Conservation (phyloP, 1,284 basidiomycete species). For the Ustilago curta region DNA sequence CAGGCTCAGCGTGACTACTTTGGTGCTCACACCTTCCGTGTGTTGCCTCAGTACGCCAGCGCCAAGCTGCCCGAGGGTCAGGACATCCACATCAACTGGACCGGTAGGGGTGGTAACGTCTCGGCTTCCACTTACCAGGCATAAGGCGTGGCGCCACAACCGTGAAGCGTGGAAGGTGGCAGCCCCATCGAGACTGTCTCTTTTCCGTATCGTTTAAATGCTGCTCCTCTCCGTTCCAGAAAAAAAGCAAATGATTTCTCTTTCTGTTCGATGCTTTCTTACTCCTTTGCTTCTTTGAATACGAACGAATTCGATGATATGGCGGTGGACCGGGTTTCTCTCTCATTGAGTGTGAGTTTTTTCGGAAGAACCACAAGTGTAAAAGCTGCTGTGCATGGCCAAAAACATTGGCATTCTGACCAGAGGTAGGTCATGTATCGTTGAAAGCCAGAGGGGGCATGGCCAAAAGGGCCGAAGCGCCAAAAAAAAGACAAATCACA, state of each 20-base stretch:
- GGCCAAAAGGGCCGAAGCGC: not conserved
- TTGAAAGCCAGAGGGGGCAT: not conserved
- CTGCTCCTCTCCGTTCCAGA: not conserved
- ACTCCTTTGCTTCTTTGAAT: conserved; percentile 3
- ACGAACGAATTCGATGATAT: conserved; percentile 7
- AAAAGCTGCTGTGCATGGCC: no score
- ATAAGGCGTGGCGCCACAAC: conserved; percentile 71
- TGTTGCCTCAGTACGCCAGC: conserved; percentile 64
- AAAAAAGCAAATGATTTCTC: not conserved
- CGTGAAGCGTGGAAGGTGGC: no score
- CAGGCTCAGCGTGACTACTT: conserved; percentile 83
- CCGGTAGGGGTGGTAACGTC: conserved; percentile 91
- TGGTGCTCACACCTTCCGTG: conserved; percentile 62
- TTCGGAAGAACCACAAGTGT: no score
- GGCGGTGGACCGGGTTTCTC: no score
- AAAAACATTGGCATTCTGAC: no score
- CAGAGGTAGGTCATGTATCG: no score
- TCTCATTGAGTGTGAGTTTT: conserved; percentile 4
- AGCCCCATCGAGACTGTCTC: not conserved
- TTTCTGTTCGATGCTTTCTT: not conserved
- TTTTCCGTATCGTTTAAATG: not conserved
- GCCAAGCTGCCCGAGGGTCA: conserved; percentile 76
- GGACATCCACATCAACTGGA: conserved; percentile 79
- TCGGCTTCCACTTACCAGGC: conserved; percentile 92
- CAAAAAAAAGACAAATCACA: not conserved